Percentiles rank a stretch among this genome's conserved stretches.
phyloP scores from a whole-genome alignment of 768 basidiomycete species.

The Trichaptum fuscoviolaceum region DNA sequence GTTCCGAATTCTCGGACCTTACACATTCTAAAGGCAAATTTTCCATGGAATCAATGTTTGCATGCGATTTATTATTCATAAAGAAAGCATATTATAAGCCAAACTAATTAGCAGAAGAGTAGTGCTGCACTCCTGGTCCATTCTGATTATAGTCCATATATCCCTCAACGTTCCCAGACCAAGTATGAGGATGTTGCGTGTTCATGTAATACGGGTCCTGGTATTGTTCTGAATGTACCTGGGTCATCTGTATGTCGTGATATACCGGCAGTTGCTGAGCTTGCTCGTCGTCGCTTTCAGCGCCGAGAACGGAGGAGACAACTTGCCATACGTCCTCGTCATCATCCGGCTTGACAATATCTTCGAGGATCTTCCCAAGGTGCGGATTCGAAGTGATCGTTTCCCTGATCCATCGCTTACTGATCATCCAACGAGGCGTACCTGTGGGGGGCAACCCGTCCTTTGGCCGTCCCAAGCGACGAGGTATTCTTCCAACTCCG shows the following conservation, averaged over 20 bases:
- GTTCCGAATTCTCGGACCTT: background rate
- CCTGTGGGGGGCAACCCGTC: conserved; percentile 63
- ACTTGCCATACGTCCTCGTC: conserved; percentile 42
- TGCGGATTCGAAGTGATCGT: conserved; percentile 42
- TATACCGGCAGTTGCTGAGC: background rate
- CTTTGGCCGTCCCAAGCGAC: conserved; percentile 49
- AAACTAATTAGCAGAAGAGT: background rate
- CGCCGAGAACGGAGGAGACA: conserved; percentile 35
- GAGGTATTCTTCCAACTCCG: conserved; percentile 50
- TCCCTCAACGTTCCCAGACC: background rate
- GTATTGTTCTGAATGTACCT: background rate
- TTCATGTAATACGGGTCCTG: background rate
- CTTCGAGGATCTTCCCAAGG: conserved; percentile 36
- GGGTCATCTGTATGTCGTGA: background rate
- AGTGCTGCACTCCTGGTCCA: background rate
- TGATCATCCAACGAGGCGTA: conserved; percentile 71
- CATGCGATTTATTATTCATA: background rate
- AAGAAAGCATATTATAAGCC: background rate
- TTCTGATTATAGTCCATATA: background rate
- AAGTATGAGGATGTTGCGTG: background rate
- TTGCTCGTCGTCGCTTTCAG: conserved; percentile 43
- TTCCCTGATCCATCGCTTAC: conserved; percentile 52
- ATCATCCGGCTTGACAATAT: conserved; percentile 42
- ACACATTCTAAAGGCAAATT: background rate
- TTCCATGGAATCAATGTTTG: background rate